Conservation (phyloP, 1,139 yeast species). For the Pichia sp. region DNA sequence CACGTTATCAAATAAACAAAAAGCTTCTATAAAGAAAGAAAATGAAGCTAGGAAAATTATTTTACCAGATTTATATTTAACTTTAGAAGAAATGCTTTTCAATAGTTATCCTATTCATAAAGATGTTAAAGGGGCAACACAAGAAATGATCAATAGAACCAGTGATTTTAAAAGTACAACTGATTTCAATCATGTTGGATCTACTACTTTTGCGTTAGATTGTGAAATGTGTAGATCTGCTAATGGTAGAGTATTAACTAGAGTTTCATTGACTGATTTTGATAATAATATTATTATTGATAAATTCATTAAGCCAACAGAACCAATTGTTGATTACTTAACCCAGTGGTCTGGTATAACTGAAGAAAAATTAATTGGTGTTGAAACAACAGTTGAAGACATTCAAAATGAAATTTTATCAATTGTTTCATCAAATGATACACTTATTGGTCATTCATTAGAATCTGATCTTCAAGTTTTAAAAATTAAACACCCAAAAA, state of each 20-base stretch:
- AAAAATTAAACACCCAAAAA: conserved; percentile 51
- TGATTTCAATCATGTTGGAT: conserved; percentile 45
- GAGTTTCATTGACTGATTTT: conserved; percentile 69
- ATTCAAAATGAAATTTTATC: conserved; percentile 52
- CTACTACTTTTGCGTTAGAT: conserved; percentile 72
- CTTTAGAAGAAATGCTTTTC: conserved; percentile 38
- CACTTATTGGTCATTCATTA: conserved; percentile 66
- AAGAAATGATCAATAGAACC: conserved; percentile 15
- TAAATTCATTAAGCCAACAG: conserved; percentile 69
- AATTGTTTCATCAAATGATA: conserved; percentile 45
- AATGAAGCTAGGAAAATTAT: conserved; percentile 36
- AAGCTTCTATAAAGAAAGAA: conserved; percentile 34
- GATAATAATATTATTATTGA: conserved; percentile 58
- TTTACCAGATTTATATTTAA: conserved; percentile 48
- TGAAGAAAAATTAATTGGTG: conserved; percentile 52
- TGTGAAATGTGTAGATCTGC: conserved; percentile 85
- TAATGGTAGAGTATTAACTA: conserved; percentile 59
- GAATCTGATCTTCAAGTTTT: conserved; percentile 62
- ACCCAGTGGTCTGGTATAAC: conserved; percentile 88
- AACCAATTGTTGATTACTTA: conserved; percentile 67
- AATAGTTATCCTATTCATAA: conserved; percentile 52
- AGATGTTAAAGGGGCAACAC: conserved; percentile 23
- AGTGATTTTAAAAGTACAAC: conserved; percentile 56
- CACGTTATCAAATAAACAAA: conserved; percentile 52
- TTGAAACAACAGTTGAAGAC: conserved; percentile 59